A percentile compares a stretch with the other conserved stretches of the same genome.
Conservation (phyloP, 495 filamentous ascomycete species). For the Geoglossum glabrum region DNA sequence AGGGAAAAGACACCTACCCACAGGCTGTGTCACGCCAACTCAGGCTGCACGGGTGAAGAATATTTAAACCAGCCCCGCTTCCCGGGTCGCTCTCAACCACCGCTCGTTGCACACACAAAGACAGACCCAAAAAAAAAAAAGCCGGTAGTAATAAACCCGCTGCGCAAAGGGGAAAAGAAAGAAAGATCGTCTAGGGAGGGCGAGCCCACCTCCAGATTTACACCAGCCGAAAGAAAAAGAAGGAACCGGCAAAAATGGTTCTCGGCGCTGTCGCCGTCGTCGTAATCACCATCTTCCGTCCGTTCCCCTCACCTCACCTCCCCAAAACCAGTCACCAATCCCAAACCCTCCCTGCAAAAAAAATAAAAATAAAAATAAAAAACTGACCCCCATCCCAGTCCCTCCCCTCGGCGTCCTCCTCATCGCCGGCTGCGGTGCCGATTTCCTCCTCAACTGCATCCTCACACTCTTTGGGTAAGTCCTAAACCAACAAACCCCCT, state of each 20-base stretch:
- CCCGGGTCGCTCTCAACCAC: too few relatives aligned
- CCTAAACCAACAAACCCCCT: neutral
- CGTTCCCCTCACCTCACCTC: neutral
- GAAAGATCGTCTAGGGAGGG: too few relatives aligned
- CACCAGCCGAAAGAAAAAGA: too few relatives aligned
- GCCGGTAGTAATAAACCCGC: too few relatives aligned
- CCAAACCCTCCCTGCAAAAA: neutral
- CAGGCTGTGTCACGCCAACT: too few relatives aligned
- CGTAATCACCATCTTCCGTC: slow-evolving; percentile 5
- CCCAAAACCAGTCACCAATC: neutral
- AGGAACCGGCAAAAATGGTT: neutral
- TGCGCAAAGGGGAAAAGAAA: too few relatives aligned
- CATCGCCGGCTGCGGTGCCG: slow-evolving; percentile 40
- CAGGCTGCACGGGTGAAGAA: too few relatives aligned
- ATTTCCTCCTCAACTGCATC: slow-evolving; percentile 42
- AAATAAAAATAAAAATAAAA: neutral
- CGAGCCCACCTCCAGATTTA: too few relatives aligned
- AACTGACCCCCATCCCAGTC: slow-evolving; percentile 19
- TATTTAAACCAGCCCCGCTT: too few relatives aligned
- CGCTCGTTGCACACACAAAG: too few relatives aligned
- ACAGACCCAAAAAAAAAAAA: too few relatives aligned
- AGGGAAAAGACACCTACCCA: too few relatives aligned
- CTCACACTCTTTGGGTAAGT: slow-evolving; percentile 37
- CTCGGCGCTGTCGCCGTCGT: neutral
- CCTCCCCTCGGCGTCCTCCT: slow-evolving; percentile 44